A percentile compares a stretch with the other conserved stretches of the same genome.
phyloP scores from a whole-genome alignment of 257 asterid species.

The Solanum rostratum region DNA sequence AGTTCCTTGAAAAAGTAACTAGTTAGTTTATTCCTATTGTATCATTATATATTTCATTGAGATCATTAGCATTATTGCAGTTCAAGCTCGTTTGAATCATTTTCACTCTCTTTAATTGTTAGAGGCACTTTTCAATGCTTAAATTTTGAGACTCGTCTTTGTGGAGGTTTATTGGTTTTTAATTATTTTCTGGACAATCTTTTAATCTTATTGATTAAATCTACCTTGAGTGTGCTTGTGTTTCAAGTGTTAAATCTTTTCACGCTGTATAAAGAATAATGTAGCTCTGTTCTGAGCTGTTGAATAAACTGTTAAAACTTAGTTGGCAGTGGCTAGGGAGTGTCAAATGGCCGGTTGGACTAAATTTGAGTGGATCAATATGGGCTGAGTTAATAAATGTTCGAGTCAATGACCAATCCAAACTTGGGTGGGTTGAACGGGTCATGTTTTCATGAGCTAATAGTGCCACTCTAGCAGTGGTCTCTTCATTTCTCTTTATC shows the following conservation, averaged over 20 bases:
- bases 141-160: neutral
- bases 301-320: neutral
- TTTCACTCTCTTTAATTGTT: neutral
- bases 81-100: neutral
- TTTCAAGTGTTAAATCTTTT: neutral
- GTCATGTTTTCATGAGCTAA: neutral
- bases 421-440: neutral
- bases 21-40: neutral
- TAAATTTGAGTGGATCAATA: neutral
- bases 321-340: neutral
- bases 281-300: neutral
- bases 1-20: slow-evolving; percentile 8
- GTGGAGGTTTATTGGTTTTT: neutral
- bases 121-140: neutral
- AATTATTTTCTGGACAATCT: neutral
- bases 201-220: neutral
- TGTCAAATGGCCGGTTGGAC: too few relatives aligned
- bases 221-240: neutral
- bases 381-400: neutral
- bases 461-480: neutral
- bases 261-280: neutral
- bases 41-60: neutral
- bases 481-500: neutral
- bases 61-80: neutral
- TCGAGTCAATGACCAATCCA: neutral